These are phyloP conservation scores for Coriaria nepalensis DNA, from an alignment of 306 rosid species.

Conservation along the genomic window DNA sequence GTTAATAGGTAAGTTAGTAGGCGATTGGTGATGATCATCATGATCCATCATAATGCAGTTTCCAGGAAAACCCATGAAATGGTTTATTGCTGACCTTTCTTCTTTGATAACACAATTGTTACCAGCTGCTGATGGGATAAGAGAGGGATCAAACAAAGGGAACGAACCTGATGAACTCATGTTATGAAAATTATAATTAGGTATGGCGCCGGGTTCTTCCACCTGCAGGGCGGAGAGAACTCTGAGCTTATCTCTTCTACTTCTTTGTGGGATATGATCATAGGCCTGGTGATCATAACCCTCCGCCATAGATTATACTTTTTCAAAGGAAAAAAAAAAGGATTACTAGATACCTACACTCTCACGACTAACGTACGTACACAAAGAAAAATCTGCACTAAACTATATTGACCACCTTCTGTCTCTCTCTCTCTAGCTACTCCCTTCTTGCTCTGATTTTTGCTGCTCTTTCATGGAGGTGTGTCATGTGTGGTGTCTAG, in stretches of 20 bases:
- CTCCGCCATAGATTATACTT: slow-evolving; percentile 42
- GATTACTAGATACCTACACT: background rate
- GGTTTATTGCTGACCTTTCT: slow-evolving; percentile 10
- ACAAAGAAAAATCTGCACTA: too few relatives aligned
- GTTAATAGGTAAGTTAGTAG: slow-evolving; percentile 21
- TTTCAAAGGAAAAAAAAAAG: background rate
- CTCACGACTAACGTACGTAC: too few relatives aligned
- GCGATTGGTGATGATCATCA: background rate
- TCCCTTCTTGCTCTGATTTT: background rate
- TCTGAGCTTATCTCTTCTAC: slow-evolving; percentile 73
- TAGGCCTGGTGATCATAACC: slow-evolving; percentile 35
- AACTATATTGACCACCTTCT: slow-evolving; percentile 15
- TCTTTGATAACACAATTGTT: slow-evolving; percentile 11
- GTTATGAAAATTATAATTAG: slow-evolving; percentile 8
- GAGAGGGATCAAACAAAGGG: slow-evolving; percentile 32
- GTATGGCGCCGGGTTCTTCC: slow-evolving; percentile 15
- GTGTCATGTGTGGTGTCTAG: background rate
- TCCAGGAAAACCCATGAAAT: slow-evolving; percentile 38
- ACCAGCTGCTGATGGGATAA: slow-evolving; percentile 1
- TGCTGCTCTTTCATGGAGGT: background rate
- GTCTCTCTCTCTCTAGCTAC: background rate
- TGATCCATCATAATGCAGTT: slow-evolving; percentile 12
- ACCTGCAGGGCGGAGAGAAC: slow-evolving; percentile 11
- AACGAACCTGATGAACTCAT: slow-evolving; percentile 5
- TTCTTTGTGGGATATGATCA: slow-evolving; percentile 68